A percentile compares a stretch with the other conserved stretches of the same genome.
phyloP scores from a whole-genome alignment of 768 basidiomycete species.

The Macrolepiota dolichaula region DNA sequence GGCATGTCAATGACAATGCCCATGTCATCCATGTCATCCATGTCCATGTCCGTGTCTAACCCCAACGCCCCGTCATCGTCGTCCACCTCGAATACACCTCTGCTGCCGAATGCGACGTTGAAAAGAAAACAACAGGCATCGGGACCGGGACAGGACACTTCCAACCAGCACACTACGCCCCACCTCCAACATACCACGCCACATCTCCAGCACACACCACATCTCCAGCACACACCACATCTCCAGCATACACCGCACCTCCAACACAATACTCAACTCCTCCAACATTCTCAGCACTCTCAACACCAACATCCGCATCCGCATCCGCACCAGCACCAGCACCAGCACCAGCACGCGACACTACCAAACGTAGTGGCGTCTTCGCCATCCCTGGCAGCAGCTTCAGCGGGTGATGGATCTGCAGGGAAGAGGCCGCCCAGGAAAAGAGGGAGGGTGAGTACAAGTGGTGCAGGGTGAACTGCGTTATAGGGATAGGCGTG shows the following conservation, averaged over 20 bases:
- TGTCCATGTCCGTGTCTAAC: slow-evolving; percentile 21
- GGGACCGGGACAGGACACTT: slow-evolving; percentile 18
- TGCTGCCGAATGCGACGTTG: slow-evolving; percentile 43
- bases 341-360: too few species aligned
- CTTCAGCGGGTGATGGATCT: slow-evolving; percentile 25
- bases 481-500: slow-evolving; percentile 24
- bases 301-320: too few species aligned
- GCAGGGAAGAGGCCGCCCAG: slow-evolving; percentile 52
- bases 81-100: slow-evolving; percentile 45
- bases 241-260: too few species aligned
- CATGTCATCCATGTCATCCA: slow-evolving; percentile 19
- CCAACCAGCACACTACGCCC: slow-evolving; percentile 29
- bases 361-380: too few species aligned
- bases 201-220: too few species aligned
- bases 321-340: too few species aligned
- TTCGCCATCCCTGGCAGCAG: slow-evolving; percentile 26
- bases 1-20: slow-evolving; percentile 22
- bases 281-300: too few species aligned
- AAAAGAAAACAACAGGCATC: slow-evolving; percentile 52
- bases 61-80: slow-evolving; percentile 19
- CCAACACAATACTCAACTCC: too few species aligned
- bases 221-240: too few species aligned
- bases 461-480: slow-evolving; percentile 24
- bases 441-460: slow-evolving; percentile 50
- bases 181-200: too few species aligned